A percentile compares a stretch with the other conserved stretches of the same genome.
These are phyloP conservation scores for Musa acuminata DNA, from an alignment of 176 grass and related monocot species.

Conservation along the genomic window DNA sequence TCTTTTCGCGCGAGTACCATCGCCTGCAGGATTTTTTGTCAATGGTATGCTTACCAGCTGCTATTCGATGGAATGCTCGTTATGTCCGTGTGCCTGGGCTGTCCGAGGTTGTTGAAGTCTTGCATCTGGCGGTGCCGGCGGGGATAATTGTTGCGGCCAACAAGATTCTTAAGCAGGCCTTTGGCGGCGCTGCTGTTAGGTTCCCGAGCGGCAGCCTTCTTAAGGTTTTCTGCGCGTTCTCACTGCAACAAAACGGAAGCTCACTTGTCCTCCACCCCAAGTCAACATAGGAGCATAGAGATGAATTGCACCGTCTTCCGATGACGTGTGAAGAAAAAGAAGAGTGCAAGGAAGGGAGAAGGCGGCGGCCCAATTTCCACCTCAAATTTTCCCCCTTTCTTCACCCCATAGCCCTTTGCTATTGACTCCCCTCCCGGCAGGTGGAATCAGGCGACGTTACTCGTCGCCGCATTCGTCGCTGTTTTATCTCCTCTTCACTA, in stretches of 20 bases:
- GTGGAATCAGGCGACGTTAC: no score
- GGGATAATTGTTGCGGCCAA: slow-evolving; percentile 53
- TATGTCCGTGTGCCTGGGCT: background rate
- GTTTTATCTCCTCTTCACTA: no score
- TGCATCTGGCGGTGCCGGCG: slow-evolving; percentile 54
- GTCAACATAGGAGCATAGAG: no score
- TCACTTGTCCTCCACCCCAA: no score
- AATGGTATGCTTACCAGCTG: background rate
- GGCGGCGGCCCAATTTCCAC: no score
- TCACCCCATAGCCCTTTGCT: no score
- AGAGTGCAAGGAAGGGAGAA: no score
- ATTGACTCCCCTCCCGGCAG: no score
- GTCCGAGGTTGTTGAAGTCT: slow-evolving; percentile 31
- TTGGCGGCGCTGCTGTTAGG: slow-evolving; percentile 64
- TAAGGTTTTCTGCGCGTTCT: slow-evolving; percentile 86
- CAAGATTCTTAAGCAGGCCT: slow-evolving; percentile 61
- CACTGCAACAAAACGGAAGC: slow-evolving; percentile 3
- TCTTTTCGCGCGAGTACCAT: slow-evolving; percentile 11
- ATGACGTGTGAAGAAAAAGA: no score
- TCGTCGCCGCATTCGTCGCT: no score
- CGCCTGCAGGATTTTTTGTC: background rate
- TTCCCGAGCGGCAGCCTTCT: slow-evolving; percentile 61
- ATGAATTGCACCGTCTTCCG: no score
- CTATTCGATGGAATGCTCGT: background rate
- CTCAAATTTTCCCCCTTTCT: no score